phyloP scores from a whole-genome alignment of 805 yeast genomes.

The Pichia deserticola region DNA sequence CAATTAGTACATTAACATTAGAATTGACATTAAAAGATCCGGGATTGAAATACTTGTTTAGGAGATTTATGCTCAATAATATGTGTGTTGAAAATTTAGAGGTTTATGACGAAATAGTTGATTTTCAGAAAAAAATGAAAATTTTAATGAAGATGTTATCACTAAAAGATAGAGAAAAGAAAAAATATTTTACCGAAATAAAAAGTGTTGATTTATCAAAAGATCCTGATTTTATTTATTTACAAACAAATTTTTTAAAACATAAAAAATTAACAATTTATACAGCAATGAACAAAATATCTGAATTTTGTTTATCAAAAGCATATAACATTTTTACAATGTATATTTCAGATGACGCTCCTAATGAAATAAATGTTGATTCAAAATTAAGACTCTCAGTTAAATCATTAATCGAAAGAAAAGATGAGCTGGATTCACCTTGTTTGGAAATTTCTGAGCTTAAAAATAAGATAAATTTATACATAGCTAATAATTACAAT shows the following conservation, averaged over 20 bases:
- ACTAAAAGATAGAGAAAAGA: conserved; percentile 21
- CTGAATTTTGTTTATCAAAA: conserved; percentile 50
- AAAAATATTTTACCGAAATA: conserved; percentile 3
- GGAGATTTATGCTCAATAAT: conserved; percentile 54
- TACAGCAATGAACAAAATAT: conserved; percentile 34
- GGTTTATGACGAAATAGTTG: conserved; percentile 54
- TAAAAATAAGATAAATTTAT: background rate
- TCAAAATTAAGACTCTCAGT: conserved; percentile 17
- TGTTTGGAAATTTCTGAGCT: conserved; percentile 2
- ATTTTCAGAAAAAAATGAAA: conserved; percentile 41
- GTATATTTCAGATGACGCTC: conserved; percentile 58
- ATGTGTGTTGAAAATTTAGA: conserved; percentile 72
- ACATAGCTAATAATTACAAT: background rate
- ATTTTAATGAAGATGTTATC: conserved; percentile 35
- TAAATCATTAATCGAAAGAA: conserved; percentile 1
- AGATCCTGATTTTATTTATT: background rate
- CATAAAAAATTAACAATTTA: conserved; percentile 28
- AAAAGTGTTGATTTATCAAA: conserved; percentile 1
- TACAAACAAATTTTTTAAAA: conserved; percentile 10
- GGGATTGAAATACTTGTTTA: conserved; percentile 62
- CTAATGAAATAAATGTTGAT: conserved; percentile 64
- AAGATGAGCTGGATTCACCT: conserved; percentile 1
- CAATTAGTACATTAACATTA: conserved; percentile 12
- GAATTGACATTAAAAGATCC: conserved; percentile 58
- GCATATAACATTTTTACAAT: conserved; percentile 61